A percentile compares a stretch with the other conserved stretches of the same genome.
These are phyloP conservation scores for Picea abies DNA, from an alignment of 83 land plant species.

Conservation along the genomic window DNA sequence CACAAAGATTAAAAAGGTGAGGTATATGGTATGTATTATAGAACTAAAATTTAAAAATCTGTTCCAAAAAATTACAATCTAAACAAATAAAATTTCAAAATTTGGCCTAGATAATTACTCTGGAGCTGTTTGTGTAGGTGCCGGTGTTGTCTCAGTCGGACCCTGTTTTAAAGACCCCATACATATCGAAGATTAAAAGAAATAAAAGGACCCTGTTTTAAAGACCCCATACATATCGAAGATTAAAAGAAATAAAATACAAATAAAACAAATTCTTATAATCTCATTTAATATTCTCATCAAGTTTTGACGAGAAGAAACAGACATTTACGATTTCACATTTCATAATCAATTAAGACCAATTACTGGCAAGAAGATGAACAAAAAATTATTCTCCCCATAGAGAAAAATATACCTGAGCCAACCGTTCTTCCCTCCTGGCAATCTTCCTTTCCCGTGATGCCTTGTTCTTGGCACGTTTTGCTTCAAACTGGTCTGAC, in stretches of 20 bases:
- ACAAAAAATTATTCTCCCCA: too few species aligned
- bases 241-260: too few species aligned
- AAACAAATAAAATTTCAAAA: neutral
- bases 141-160: neutral
- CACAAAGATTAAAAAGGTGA: neutral
- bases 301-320: too few species aligned
- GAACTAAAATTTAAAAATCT: neutral
- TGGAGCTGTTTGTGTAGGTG: neutral
- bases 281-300: too few species aligned
- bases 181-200: too few species aligned
- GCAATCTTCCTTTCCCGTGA: conserved; percentile 51
- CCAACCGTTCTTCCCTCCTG: conserved; percentile 44
- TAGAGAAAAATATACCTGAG: conserved; percentile 24
- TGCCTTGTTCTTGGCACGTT: conserved; percentile 60
- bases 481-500: conserved; percentile 48
- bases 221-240: too few species aligned
- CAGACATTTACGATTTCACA: too few species aligned
- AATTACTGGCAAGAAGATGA: too few species aligned
- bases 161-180: neutral
- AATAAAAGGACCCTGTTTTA: too few species aligned
- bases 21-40: neutral
- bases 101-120: neutral
- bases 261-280: too few species aligned
- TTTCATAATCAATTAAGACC: too few species aligned
- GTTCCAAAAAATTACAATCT: too few species aligned